phyloP scores from a whole-genome alignment of 2,329 filamentous ascomycete genomes.

The Aureobasidium lini region DNA sequence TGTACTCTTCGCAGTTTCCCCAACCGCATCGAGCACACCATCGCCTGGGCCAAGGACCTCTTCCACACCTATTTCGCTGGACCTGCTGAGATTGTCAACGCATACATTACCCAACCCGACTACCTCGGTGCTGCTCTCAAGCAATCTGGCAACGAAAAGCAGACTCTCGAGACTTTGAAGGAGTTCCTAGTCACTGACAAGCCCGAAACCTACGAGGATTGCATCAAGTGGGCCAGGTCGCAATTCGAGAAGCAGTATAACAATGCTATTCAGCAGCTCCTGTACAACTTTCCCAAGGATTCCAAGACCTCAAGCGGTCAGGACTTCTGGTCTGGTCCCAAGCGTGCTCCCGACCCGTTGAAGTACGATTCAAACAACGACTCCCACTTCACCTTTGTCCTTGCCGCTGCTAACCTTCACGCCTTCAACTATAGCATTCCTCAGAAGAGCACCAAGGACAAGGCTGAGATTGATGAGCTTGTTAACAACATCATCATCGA shows the following conservation, averaged over 20 bases:
- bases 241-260: conserved; percentile 96
- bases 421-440: conserved; percentile 98
- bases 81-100: conserved; percentile 85
- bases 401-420: conserved; percentile 83
- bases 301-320: conserved; percentile 79
- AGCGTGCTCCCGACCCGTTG: conserved; percentile 86
- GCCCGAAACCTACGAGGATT: conserved; percentile 88
- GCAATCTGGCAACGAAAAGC: conserved; percentile 90
- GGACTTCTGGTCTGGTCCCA: conserved; percentile 96
- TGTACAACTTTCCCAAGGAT: conserved; percentile 97
- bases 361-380: conserved; percentile 80
- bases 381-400: conserved; percentile 81
- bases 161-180: conserved; percentile 80
- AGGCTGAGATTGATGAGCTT: conserved; percentile 67
- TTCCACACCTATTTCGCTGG: conserved; percentile 94
- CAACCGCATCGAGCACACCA: conserved; percentile 97
- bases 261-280: conserved; percentile 88
- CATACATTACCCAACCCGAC: conserved; percentile 79
- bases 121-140: conserved; percentile 83
- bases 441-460: conserved; percentile 59
- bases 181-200: conserved; percentile 90
- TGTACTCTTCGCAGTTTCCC: conserved; percentile 96
- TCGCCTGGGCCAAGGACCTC: conserved; percentile 93
- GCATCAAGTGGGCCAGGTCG: conserved; percentile 87
- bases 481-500: conserved; percentile 90